Base-by-base conservation (phyloP, 306 rosid genomes). In the Cucurbita ficifolia region DNA sequence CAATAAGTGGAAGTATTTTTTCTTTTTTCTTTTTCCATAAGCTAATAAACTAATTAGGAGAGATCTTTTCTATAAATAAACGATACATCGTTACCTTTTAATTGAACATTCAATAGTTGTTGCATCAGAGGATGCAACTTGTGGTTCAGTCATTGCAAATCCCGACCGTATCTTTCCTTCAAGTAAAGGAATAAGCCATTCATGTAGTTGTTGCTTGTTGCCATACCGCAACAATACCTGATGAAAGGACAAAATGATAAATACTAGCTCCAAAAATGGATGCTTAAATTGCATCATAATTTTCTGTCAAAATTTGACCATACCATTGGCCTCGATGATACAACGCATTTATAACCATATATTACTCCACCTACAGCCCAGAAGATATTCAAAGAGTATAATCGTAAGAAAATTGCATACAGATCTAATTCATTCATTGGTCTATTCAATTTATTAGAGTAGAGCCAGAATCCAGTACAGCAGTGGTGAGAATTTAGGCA, bases 141-240 rank as follows among this genome's bases (percentile, higher is more conserved):
- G 76, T 39, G 99, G 97, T 79, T 94, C 99, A 18, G 96, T 94
- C 97, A 94, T 94, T 18, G 92, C 97, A 75, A 94, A 94, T 75
- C 96, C 97, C 58, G 99, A 94, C 63, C 99, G 86, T 59, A 89
- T 94, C 84, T 81, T 86, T 70, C 99, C 97, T 82, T 86, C 91
- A 29, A 94, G 99, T 86, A 94, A 83, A 82, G 99, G 99, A 77
- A 89, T 74, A 62, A 91, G 90, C 99, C 99, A 94, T 82, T 91
- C 81, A 68, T 36, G 89, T 29, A 80, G 83, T 76, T 94, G 96
- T 59, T 89, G 91, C 77, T 88, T 89, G 78, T 76, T 88, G 63
- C 97, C 99, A 75, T 89, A 86, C 18, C 99, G 95, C 81, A 94
- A 74, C 75, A 94, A 86, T 75, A 94, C 97, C 99, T 94, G 74